Percentiles rank a stretch among this genome's conserved stretches.
Evolutionary conservation across 352 stramenopile species (phyloP).

Genomic region (Phytopythium kandeliae): DNA sequence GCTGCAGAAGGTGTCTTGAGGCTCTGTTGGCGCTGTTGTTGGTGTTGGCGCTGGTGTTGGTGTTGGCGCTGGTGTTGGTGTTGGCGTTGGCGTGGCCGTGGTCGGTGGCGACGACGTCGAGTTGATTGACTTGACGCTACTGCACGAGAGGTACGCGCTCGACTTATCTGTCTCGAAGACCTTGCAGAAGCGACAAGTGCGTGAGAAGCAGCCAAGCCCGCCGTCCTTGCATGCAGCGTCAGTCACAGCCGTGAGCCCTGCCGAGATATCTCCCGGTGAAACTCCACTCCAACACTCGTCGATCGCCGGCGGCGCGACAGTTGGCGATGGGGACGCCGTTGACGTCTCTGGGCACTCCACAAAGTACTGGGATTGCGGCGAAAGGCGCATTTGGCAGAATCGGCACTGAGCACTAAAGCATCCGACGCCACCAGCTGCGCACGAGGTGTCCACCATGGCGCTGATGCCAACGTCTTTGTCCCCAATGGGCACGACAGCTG

Average conservation of each 20-base stretch:
- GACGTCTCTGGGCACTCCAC: not conserved
- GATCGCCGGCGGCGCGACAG: not conserved
- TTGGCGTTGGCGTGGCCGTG: constrained; percentile 1
- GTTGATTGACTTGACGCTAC: not conserved
- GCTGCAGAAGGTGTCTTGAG: not conserved
- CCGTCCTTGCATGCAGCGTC: constrained; percentile 11
- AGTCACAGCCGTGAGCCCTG: not conserved
- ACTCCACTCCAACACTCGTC: constrained; percentile 4
- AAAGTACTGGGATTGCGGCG: constrained; percentile 4
- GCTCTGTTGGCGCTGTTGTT: not conserved
- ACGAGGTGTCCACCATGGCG: constrained; percentile 1
- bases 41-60: constrained; percentile 1
- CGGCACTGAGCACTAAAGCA: constrained; percentile 10
- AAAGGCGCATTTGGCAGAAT: constrained; percentile 8
- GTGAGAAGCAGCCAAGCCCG: constrained; percentile 14
- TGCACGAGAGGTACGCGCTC: constrained; percentile 1
- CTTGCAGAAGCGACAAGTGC: constrained; percentile 19
- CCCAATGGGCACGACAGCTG: not conserved
- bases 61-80: constrained; percentile 1
- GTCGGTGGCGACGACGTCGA: not conserved
- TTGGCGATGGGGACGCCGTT: not conserved
- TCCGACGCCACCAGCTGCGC: not conserved
- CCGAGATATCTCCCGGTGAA: not conserved
- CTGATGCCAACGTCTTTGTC: constrained; percentile 2
- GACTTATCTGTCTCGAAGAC: not conserved